Conservation (phyloP, 2,329 filamentous ascomycete species). For the Gnomoniopsis sp. region DNA sequence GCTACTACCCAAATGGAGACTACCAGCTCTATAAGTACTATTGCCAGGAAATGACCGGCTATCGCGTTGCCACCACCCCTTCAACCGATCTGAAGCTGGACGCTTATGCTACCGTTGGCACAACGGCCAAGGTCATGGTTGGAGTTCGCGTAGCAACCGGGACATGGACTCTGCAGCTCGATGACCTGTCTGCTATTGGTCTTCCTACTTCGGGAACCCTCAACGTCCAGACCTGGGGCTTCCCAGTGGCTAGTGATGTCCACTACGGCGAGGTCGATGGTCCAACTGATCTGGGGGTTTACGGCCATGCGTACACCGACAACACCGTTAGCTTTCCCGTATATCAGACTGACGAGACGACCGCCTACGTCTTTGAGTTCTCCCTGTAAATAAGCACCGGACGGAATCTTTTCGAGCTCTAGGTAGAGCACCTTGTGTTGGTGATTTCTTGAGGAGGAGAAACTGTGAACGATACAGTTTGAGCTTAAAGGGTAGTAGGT, state of each 20-base stretch:
- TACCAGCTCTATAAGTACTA: slow-evolving; percentile 48
- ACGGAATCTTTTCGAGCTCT: too few species aligned
- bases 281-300: slow-evolving; percentile 28
- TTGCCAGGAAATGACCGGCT: slow-evolving; percentile 38
- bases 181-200: slow-evolving; percentile 30
- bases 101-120: slow-evolving; percentile 33
- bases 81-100: slow-evolving; percentile 34
- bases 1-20: slow-evolving; percentile 25
- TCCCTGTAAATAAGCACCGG: background rate
- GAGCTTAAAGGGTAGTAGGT: background rate
- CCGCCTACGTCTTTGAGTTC: slow-evolving; percentile 39
- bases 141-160: slow-evolving; percentile 30
- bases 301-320: slow-evolving; percentile 30
- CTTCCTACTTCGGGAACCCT: slow-evolving; percentile 29
- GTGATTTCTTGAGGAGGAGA: too few species aligned
- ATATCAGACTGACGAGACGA: slow-evolving; percentile 32
- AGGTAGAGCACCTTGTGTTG: too few species aligned
- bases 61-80: slow-evolving; percentile 32
- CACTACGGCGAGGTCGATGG: slow-evolving; percentile 26
- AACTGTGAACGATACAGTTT: background rate
- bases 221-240: slow-evolving; percentile 30
- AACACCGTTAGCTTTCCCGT: slow-evolving; percentile 34
- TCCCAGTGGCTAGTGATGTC: slow-evolving; percentile 19
- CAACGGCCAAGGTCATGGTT: slow-evolving; percentile 31
- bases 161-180: slow-evolving; percentile 32